Evolutionary conservation across 805 yeast genomes (phyloP), one percentile per base, ranked within the genome.

Genomic region (Lachancea fermentati): DNA sequence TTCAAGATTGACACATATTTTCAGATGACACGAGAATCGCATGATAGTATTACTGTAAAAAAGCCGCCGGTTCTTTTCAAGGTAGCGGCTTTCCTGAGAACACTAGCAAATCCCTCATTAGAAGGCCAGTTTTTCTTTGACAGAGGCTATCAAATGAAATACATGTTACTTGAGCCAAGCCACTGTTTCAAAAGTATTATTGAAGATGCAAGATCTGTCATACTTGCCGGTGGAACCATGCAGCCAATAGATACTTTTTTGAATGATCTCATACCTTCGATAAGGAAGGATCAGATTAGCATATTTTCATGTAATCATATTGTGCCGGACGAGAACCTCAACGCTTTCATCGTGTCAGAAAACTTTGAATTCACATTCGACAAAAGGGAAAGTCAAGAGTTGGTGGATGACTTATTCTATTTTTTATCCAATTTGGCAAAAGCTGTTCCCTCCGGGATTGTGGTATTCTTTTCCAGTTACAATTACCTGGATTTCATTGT

Each of bases 171-270:
- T 5, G 95, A 88, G 53, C 95, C 96, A 2, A 78, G 86, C 40
- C 76, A 75, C 35, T 67, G 76, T 2, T 86, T 89, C 55, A 67
- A 70, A 39, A 80, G 79, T 2, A 68, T 91, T 2, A 76, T 85
- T 0, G 76, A 77, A 2, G 73, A 76, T 11, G 70, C 87, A 0
- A 71, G 71, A 47, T 81, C 89, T 58, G 82, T 89, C 0, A 67
- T 91, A 2, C 57, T 89, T 2, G 93, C 96, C 2, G 97, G 97
- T 26, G 97, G 97, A 11, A 89, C 97, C 9, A 34, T 39, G 38
- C 36, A 39, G 14, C 42, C 42, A n/a, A 17, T 39, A 8, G 33
- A 36, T 12, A 30, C 29, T 15, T 34, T 39, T 16, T 30, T 26
- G 15, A 19, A 16, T 4, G 18, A 28, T 17, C 38, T 39, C 4